Conservation (phyloP, 2,329 filamentous ascomycete species). For the Ceratocystis smalleyi region DNA sequence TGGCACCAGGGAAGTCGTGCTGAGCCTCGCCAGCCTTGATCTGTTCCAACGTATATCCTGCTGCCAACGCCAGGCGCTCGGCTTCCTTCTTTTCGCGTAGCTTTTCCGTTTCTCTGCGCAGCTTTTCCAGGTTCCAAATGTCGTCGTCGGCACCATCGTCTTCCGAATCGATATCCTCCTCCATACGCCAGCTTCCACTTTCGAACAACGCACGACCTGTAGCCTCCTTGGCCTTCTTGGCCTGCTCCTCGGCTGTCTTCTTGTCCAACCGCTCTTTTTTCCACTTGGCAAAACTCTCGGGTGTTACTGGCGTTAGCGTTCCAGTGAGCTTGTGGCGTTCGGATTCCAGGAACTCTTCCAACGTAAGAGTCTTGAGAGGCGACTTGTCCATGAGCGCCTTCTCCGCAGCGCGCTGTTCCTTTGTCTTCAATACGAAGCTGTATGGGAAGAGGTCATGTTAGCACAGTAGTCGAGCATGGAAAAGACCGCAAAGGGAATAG, state of each 20-base stretch:
- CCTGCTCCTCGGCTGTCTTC: conserved; percentile 87
- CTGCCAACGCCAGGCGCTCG: conserved; percentile 30
- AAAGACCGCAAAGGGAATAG: no score
- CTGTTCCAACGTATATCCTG: conserved; percentile 15
- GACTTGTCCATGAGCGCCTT: conserved; percentile 95
- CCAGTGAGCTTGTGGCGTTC: conserved; percentile 92
- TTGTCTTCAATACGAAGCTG: conserved; percentile 93
- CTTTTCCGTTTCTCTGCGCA: conserved; percentile 73
- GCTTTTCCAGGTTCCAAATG: conserved; percentile 64
- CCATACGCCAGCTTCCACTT: conserved; percentile 77
- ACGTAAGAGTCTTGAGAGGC: conserved; percentile 78
- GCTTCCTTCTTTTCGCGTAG: conserved; percentile 62
- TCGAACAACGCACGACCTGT: conserved; percentile 93
- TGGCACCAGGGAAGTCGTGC: conserved; percentile 14
- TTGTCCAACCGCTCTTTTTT: conserved; percentile 89
- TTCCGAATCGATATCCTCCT: conserved; percentile 49
- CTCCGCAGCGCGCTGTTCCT: conserved; percentile 87
- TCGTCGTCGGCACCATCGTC: conserved; percentile 38
- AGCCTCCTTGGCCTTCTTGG: conserved; percentile 80
- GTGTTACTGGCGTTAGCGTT: conserved; percentile 80
- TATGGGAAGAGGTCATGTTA: background rate
- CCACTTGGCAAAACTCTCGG: conserved; percentile 88
- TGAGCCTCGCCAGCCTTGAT: conserved; percentile 15
- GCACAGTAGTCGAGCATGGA: background rate
- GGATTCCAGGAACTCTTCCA: conserved; percentile 94